Conservation (phyloP, 1,284 basidiomycete genomes). For the Heterobasidion parviporum region DNA sequence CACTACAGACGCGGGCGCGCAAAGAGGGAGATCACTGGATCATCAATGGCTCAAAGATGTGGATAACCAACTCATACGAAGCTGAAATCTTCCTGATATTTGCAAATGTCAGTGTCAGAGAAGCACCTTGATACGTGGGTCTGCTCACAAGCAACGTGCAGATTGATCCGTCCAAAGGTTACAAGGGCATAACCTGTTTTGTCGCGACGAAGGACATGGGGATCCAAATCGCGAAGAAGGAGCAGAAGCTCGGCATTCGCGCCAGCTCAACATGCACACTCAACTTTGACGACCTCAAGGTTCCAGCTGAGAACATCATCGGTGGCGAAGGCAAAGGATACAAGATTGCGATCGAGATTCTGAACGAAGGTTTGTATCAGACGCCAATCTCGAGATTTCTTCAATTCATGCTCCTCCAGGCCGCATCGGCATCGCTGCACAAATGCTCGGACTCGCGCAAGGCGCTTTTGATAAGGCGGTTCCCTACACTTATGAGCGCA, state of each 20-base stretch:
- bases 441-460: constrained; percentile 95
- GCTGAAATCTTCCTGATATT: constrained; percentile 94
- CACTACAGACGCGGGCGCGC: constrained; percentile 86
- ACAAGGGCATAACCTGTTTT: constrained; percentile 99
- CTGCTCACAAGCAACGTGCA: constrained; percentile 15
- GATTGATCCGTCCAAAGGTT: constrained; percentile 90
- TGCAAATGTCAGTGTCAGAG: constrained; percentile 60
- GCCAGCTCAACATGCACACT: constrained; percentile 97
- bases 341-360: constrained; percentile 97
- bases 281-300: constrained; percentile 91
- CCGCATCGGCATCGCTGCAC: constrained; percentile 95
- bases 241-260: constrained; percentile 95
- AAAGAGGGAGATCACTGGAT: constrained; percentile 82
- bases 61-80: constrained; percentile 98
- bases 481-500: constrained; percentile 88
- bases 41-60: constrained; percentile 97
- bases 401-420: constrained; percentile 25
- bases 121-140: too few relatives aligned
- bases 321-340: constrained; percentile 94
- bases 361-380: constrained; percentile 72
- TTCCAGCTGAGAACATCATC: constrained; percentile 91
- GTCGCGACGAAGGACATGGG: constrained; percentile 96
- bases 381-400: background rate
- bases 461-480: constrained; percentile 93
- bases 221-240: constrained; percentile 96